Evolutionary conservation across 345 rosid genomes (phyloP).

Genomic region (Citrus hindsii): DNA sequence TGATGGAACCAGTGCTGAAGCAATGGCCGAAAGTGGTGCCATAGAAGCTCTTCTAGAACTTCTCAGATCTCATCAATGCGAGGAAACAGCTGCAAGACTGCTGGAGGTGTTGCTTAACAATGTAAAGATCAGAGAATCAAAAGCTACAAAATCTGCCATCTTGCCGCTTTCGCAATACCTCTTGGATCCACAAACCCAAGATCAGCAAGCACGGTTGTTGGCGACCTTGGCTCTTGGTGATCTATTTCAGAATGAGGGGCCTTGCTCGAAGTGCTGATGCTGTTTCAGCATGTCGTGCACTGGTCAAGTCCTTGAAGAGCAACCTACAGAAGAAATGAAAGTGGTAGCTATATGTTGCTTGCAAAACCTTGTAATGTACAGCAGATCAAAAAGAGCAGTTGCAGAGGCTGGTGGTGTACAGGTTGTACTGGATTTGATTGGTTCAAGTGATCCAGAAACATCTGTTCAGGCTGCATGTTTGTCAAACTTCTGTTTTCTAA

Average conservation of each 20-base stretch:
- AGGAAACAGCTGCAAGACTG: conserved; percentile 94
- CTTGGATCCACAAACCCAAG: conserved; percentile 97
- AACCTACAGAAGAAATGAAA: conserved; percentile 99
- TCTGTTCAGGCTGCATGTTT: conserved; percentile 98
- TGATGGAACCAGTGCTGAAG: conserved; percentile 94
- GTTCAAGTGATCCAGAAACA: conserved; percentile 94
- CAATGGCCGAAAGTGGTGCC: conserved; percentile 99
- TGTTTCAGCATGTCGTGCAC: conserved; percentile 94
- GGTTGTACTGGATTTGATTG: conserved; percentile 87
- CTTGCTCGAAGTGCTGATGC: conserved; percentile 97
- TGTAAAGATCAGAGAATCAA: conserved; percentile 92
- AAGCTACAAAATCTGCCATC: conserved; percentile 87
- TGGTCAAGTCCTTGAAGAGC: conserved; percentile 98
- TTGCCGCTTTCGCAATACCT: conserved; percentile 92
- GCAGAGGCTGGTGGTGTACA: conserved; percentile 99
- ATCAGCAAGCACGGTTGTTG: conserved; percentile 87
- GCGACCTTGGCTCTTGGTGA: conserved; percentile 97
- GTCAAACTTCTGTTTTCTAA: conserved; percentile 93
- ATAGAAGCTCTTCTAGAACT: conserved; percentile 97
- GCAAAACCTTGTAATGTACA: conserved; percentile 95
- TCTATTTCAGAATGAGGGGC: conserved; percentile 91
- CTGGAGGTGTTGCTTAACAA: conserved; percentile 93
- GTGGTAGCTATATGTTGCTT: conserved; percentile 96
- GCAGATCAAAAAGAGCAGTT: conserved; percentile 96
- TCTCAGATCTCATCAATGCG: conserved; percentile 90